phyloP scores from a whole-genome alignment of 352 stramenopile species.

The Phytopythium kandeliae region DNA sequence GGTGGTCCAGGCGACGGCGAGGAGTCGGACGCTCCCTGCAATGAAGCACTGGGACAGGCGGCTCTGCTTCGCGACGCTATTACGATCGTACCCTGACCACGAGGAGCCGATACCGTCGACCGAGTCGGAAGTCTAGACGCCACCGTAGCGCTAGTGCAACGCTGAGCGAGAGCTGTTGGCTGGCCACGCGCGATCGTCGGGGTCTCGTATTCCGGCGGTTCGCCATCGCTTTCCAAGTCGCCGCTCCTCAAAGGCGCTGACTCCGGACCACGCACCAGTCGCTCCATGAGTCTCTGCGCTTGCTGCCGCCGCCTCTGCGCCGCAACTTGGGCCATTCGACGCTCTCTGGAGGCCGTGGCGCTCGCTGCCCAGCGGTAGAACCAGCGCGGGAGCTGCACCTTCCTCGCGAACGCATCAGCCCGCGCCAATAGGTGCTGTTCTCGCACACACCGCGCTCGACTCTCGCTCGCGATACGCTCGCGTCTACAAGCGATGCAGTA shows the following conservation, averaged over 20 bases:
- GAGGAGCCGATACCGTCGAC: too few species aligned
- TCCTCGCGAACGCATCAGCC: slow-evolving; percentile 30
- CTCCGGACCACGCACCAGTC: slow-evolving; percentile 18
- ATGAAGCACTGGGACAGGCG: too few species aligned
- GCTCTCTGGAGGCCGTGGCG: slow-evolving; percentile 21
- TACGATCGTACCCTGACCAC: too few species aligned
- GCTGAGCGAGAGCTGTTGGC: too few species aligned
- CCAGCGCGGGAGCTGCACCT: slow-evolving; percentile 29
- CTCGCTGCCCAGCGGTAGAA: slow-evolving; percentile 46
- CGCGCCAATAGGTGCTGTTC: slow-evolving; percentile 11
- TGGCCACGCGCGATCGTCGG: too few species aligned
- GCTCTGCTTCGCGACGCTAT: too few species aligned
- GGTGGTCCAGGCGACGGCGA: too few species aligned
- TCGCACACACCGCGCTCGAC: slow-evolving; percentile 9
- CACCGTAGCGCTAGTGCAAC: too few species aligned
- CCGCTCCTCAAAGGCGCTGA: background rate
- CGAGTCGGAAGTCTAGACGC: too few species aligned
- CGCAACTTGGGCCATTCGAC: slow-evolving; percentile 12
- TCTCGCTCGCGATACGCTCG: slow-evolving; percentile 8
- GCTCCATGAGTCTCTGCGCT: slow-evolving; percentile 32
- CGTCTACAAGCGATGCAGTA: background rate
- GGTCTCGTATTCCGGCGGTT: background rate
- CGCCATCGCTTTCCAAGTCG: background rate
- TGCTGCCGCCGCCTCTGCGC: slow-evolving; percentile 27
- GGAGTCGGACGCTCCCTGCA: too few species aligned